These are phyloP conservation scores for Citrus cavaleriei DNA, from an alignment of 345 rosid species.

Conservation along the genomic window DNA sequence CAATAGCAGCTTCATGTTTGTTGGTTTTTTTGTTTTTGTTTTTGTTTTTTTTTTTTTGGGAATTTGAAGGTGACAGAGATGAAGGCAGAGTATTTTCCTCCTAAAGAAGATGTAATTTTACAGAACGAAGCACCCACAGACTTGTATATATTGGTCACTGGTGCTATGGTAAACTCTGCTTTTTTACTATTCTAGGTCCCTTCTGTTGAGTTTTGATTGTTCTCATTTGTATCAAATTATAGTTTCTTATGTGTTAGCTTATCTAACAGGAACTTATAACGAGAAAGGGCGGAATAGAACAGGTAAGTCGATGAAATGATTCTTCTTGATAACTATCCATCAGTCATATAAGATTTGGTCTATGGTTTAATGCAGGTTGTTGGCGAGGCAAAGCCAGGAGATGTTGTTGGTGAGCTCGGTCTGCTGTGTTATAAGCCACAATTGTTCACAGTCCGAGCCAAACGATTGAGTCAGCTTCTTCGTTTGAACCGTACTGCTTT, in stretches of 20 bases:
- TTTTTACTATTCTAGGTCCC: neutral
- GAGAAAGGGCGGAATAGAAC: slow-evolving; percentile 54
- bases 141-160: slow-evolving; percentile 75
- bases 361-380: slow-evolving; percentile 42
- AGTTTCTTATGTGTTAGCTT: slow-evolving; percentile 14
- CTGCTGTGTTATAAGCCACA: slow-evolving; percentile 91
- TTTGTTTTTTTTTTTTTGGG: neutral
- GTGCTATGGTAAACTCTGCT: slow-evolving; percentile 51
- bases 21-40: neutral
- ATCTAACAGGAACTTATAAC: slow-evolving; percentile 58
- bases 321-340: neutral
- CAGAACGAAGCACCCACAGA: slow-evolving; percentile 93
- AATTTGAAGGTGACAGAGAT: slow-evolving; percentile 66
- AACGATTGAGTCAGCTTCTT: slow-evolving; percentile 76
- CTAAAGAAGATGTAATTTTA: slow-evolving; percentile 85
- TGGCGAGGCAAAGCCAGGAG: slow-evolving; percentile 62
- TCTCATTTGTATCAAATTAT: neutral
- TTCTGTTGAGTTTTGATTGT: neutral
- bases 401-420: slow-evolving; percentile 79
- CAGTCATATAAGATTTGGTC: neutral
- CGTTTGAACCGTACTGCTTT: slow-evolving; percentile 78
- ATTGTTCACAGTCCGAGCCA: slow-evolving; percentile 77
- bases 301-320: slow-evolving; percentile 38
- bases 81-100: slow-evolving; percentile 94
- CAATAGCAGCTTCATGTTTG: neutral